Conservation (phyloP, 169 alveolate species). For the Plasmodium chabaudi region DNA sequence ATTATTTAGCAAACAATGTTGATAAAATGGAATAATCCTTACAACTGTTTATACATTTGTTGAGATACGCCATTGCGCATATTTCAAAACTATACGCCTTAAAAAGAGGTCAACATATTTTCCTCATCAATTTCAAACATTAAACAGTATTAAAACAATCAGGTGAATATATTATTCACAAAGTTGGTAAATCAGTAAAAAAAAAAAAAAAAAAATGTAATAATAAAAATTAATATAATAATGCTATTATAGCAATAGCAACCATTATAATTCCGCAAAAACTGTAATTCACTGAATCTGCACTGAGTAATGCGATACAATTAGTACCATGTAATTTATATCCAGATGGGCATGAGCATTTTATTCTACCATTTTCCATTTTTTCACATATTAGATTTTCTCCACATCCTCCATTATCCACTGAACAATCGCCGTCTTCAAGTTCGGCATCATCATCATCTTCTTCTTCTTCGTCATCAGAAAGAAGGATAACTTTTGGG, state of each 20-base stretch:
- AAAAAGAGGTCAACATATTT: neutral
- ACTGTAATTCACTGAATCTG: slow-evolving; percentile 28
- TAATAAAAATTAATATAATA: slow-evolving; percentile 20
- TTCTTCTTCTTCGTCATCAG: slow-evolving; percentile 5
- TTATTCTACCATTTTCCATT: slow-evolving; percentile 15
- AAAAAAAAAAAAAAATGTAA: neutral
- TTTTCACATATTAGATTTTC: slow-evolving; percentile 40
- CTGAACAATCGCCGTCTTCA: neutral
- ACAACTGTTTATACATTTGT: no score
- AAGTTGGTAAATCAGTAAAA: neutral
- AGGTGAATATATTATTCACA: no score
- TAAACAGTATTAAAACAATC: no score
- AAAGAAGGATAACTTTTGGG: neutral
- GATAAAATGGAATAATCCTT: neutral
- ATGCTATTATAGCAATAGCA: slow-evolving; percentile 5
- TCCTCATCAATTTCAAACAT: no score
- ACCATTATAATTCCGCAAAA: slow-evolving; percentile 14
- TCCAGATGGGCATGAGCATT: slow-evolving; percentile 47
- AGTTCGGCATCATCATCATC: slow-evolving; percentile 22
- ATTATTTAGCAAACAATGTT: slow-evolving; percentile 55
- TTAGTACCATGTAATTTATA: slow-evolving; percentile 25
- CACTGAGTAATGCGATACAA: slow-evolving; percentile 25
- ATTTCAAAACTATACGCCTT: no score
- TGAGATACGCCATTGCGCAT: no score
- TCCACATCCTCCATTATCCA: slow-evolving; percentile 70